Evolutionary conservation across 1,139 yeast genomes (phyloP).

Genomic region (Taphrina flavorubra): DNA sequence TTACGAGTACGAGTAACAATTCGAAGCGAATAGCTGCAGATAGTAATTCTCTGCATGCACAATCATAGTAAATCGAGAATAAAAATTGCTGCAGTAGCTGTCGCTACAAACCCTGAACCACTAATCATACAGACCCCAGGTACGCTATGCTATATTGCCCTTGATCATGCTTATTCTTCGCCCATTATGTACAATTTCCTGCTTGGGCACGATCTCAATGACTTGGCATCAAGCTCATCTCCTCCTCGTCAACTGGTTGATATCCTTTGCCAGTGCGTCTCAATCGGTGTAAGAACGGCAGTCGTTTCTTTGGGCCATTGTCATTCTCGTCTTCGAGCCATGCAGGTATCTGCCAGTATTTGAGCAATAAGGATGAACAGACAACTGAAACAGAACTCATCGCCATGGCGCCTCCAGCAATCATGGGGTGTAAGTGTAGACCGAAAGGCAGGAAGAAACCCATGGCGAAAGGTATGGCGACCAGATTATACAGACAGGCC

Average conservation of each 20-base stretch:
- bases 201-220: neutral
- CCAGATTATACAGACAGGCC: slow-evolving; percentile 81
- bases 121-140: too few relatives aligned
- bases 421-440: slow-evolving; percentile 83
- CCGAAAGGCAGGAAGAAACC: slow-evolving; percentile 83
- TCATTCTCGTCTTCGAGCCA: slow-evolving; percentile 18
- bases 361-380: slow-evolving; percentile 70
- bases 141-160: too few relatives aligned
- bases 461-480: slow-evolving; percentile 97
- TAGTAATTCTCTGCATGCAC: too few relatives aligned
- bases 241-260: slow-evolving; percentile 13
- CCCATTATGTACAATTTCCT: neutral
- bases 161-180: neutral
- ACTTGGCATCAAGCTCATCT: slow-evolving; percentile 27
- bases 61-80: too few relatives aligned
- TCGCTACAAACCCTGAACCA: too few relatives aligned
- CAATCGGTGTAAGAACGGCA: slow-evolving; percentile 1
- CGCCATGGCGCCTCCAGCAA: slow-evolving; percentile 90
- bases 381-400: slow-evolving; percentile 89
- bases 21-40: neutral
- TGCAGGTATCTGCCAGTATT: slow-evolving; percentile 53
- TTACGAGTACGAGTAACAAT: neutral
- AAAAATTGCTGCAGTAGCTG: neutral
- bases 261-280: neutral
- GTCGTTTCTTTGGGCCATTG: neutral